These are phyloP conservation scores for Cornus florida DNA, from an alignment of 148 eudicot genomes.

Conservation along the genomic window DNA sequence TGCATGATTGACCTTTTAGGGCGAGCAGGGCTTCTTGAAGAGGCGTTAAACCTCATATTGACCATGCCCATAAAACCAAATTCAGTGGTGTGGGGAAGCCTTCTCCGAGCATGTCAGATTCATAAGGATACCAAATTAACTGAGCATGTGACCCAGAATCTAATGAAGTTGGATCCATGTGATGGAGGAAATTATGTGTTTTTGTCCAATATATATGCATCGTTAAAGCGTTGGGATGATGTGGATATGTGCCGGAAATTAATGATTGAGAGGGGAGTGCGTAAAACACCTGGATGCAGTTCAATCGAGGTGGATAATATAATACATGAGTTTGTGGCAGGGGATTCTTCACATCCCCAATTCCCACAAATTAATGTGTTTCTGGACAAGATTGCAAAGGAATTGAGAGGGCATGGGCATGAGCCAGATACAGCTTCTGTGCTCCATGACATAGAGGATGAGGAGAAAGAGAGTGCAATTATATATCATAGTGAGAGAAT, in stretches of 20 bases:
- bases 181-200: constrained; percentile 45
- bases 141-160: constrained; percentile 12
- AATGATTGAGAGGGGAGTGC: constrained; percentile 28
- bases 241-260: constrained; percentile 34
- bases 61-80: constrained; percentile 30
- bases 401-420: constrained; percentile 18
- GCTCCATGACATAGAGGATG: constrained; percentile 13
- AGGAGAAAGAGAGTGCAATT: constrained; percentile 10
- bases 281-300: constrained; percentile 50
- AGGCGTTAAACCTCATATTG: constrained; percentile 21
- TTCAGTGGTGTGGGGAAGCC: constrained; percentile 30
- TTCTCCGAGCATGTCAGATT: constrained; percentile 27
- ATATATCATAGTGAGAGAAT: constrained; percentile 7
- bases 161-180: constrained; percentile 27
- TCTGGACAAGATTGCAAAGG: constrained; percentile 11
- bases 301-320: constrained; percentile 43
- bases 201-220: constrained; percentile 44
- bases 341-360: constrained; percentile 36
- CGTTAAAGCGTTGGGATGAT: constrained; percentile 34
- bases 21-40: constrained; percentile 25
- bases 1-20: constrained; percentile 28
- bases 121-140: constrained; percentile 18
- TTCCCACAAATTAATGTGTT: constrained; percentile 23
- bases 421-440: constrained; percentile 8
- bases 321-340: constrained; percentile 39